Base-by-base conservation (phyloP, 345 rosid genomes). In the Syzygium oleosum region DNA sequence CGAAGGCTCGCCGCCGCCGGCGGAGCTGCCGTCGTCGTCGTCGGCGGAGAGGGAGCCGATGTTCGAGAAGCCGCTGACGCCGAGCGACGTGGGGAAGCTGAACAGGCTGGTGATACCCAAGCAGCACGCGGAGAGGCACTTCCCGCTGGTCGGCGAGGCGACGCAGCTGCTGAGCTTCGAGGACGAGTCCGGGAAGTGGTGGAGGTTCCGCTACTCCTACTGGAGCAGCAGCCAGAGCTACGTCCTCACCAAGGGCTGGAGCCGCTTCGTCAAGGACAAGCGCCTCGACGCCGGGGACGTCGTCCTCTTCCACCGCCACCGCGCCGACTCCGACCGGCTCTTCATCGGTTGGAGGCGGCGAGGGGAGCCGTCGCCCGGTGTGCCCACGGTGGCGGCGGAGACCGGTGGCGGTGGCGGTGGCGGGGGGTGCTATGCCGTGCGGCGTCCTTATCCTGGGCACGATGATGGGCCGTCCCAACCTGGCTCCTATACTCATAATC, bases 171-270 rank as follows among this genome's bases (percentile, higher is more conserved):
- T 96, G 86, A 91, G 95, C 86, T 96, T 96, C 73, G 99, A 96
- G 87, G 99, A 96, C 86, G 99, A 96, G 93, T 92, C 94, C 5
- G 99, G 97, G 31, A 96, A 92, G 94, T 92, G 90, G 63, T 96
- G 99, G 99, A 88, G 94, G 56, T 96, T 96, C 84, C 90, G 99
- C 54, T 96, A 96, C 93, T 96, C 99, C 12, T 96, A 95, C 85
- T 96, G 99, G 99, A 93, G 92, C 86, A 94, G 96, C 59, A 96
- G 99, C 85, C 99, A 96, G 56, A 96, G 99, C 92, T 96, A 96
- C 85, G 99, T 96, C 27, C 87, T 96, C 89, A 96, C 99, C 12
- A 96, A 96, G 91, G 99, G 99, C 12, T 96, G 99, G 99, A 95
- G 99, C 87, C 88, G 96, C 65, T 96, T 95, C 85, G 98, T 96